Conservation (phyloP, 2,329 filamentous ascomycete genomes). For the Waltergamsia citrina region DNA sequence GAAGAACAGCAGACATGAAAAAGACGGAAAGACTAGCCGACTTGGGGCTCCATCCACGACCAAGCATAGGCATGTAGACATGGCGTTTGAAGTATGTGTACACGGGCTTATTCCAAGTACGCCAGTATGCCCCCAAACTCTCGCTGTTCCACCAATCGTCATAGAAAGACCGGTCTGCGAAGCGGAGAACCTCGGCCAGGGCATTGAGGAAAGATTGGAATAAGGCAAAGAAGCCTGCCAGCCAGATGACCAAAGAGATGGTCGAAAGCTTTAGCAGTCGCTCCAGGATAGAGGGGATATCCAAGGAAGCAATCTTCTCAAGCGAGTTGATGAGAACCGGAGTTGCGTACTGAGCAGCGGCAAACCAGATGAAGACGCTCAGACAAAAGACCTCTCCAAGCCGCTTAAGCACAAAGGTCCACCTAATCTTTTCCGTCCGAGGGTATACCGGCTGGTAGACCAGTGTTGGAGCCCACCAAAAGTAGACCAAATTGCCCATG, state of each 20-base stretch:
- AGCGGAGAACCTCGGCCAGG: conserved; percentile 78
- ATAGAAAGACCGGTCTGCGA: conserved; percentile 92
- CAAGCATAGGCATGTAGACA: conserved; percentile 80
- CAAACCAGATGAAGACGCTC: conserved; percentile 88
- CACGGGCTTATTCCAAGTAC: conserved; percentile 95
- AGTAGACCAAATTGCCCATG: conserved; percentile 79
- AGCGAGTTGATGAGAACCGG: conserved; percentile 85
- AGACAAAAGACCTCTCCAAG: conserved; percentile 68
- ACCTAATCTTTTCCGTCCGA: conserved; percentile 70
- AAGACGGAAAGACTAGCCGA: conserved; percentile 77
- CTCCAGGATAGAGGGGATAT: conserved; percentile 75
- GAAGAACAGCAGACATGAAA: conserved; percentile 75
- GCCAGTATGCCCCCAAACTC: conserved; percentile 82
- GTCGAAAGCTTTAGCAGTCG: conserved; percentile 90
- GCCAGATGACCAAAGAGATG: conserved; percentile 92
- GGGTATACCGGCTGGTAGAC: conserved; percentile 97
- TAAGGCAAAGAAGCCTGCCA: conserved; percentile 91
- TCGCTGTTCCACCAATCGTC: conserved; percentile 97
- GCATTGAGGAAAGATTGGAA: conserved; percentile 93
- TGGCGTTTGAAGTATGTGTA: conserved; percentile 95
- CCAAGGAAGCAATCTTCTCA: conserved; percentile 72
- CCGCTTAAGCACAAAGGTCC: conserved; percentile 80
- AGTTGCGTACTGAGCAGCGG: conserved; percentile 86
- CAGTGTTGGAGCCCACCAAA: conserved; percentile 95
- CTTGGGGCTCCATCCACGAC: conserved; percentile 65